A percentile compares a stretch with the other conserved stretches of the same genome.
Conservation (phyloP, 2,329 filamentous ascomycete species). For the Parastagonospora nodorum region DNA sequence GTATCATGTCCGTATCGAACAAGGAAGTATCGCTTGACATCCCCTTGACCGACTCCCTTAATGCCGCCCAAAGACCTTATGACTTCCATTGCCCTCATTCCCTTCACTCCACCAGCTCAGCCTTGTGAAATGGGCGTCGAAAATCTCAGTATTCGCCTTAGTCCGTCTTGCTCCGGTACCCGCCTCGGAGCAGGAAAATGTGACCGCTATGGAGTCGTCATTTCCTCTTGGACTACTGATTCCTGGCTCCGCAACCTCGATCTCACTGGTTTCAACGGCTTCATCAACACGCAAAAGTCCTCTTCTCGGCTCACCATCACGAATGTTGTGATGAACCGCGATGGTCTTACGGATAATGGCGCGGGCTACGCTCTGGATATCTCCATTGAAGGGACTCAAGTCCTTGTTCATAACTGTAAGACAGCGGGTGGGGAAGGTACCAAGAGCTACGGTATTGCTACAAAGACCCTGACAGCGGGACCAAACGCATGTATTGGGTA, state of each 20-base stretch:
- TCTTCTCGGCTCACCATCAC: neutral
- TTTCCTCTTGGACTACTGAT: neutral
- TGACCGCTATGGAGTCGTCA: neutral
- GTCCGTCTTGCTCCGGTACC: neutral
- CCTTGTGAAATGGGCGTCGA: neutral
- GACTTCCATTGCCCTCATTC: neutral
- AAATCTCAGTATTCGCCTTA: neutral
- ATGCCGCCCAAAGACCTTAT: neutral
- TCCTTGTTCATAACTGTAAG: neutral
- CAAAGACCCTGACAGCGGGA: neutral
- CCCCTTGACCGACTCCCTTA: neutral
- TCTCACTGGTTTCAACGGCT: neutral
- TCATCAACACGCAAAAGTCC: neutral
- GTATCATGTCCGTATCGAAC: neutral
- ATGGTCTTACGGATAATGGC: neutral
- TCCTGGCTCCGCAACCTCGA: neutral
- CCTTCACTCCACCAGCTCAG: neutral
- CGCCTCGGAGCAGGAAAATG: neutral
- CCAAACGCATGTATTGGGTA: neutral
- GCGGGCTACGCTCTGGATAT: neutral
- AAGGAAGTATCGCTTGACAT: neutral
- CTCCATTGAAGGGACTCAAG: neutral
- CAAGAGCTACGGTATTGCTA: neutral
- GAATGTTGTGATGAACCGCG: neutral
- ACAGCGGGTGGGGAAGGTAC: neutral